Conservation (phyloP, 495 filamentous ascomycete genomes). For the Aspergillus haitiensis region DNA sequence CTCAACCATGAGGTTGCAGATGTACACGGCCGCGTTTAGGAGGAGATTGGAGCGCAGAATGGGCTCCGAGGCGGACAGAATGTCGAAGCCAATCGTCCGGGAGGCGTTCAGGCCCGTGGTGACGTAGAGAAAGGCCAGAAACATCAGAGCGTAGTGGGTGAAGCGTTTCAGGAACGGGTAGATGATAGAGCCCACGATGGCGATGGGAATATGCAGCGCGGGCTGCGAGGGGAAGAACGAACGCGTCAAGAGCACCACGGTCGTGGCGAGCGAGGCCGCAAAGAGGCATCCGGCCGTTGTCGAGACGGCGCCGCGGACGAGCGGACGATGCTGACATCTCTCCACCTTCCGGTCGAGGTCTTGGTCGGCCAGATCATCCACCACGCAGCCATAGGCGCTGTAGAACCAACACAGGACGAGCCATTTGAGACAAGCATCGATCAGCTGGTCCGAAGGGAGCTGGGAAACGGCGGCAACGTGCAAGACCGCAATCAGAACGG, state of each 20-base stretch:
- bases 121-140: slow-evolving; percentile 9
- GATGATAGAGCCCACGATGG: slow-evolving; percentile 1
- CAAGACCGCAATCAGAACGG: slow-evolving; percentile 5
- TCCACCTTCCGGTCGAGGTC: slow-evolving; percentile 14
- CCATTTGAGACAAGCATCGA: slow-evolving; percentile 9
- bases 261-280: not conserved
- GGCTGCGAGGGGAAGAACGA: slow-evolving; percentile 10
- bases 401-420: slow-evolving; percentile 8
- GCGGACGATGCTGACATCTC: slow-evolving; percentile 7
- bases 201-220: slow-evolving; percentile 5
- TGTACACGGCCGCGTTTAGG: not conserved
- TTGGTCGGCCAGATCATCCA: slow-evolving; percentile 11
- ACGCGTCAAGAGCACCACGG: not conserved
- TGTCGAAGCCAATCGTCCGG: slow-evolving; percentile 5
- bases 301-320: slow-evolving; percentile 9
- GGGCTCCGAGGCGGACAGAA: not conserved
- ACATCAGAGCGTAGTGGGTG: slow-evolving; percentile 6
- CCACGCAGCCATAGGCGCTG: slow-evolving; percentile 14
- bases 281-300: slow-evolving; percentile 1
- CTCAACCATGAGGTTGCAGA: slow-evolving; percentile 11
- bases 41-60: not conserved
- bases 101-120: slow-evolving; percentile 10
- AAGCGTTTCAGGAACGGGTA: slow-evolving; percentile 17
- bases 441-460: not conserved
- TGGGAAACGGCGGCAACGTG: slow-evolving; percentile 3